phyloP scores from a whole-genome alignment of 2,329 filamentous ascomycete species.

The Pseudopithomyces chartarum region DNA sequence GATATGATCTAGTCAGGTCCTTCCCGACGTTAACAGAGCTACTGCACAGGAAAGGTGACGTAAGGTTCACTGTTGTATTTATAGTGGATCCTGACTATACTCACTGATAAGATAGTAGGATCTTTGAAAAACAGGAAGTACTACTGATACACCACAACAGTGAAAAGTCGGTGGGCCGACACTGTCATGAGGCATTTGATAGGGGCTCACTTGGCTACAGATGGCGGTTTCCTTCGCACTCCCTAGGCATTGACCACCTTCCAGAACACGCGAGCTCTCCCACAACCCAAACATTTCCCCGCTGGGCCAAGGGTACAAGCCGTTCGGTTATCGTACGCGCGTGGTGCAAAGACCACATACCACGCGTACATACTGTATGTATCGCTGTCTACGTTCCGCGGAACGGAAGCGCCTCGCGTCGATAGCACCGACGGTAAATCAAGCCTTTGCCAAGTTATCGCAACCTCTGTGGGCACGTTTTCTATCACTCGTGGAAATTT shows the following conservation, averaged over 20 bases:
- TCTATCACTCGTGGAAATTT: constrained; percentile 5
- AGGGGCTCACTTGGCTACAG: background rate
- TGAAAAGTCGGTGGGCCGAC: background rate
- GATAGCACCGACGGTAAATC: background rate
- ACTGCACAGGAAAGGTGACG: too few species aligned
- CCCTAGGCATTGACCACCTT: background rate
- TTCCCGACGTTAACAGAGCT: too few species aligned
- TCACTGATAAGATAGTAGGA: too few species aligned
- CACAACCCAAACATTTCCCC: too few species aligned
- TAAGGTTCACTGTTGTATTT: too few species aligned
- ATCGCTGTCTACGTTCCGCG: background rate
- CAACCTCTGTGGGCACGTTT: background rate
- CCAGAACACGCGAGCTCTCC: too few species aligned
- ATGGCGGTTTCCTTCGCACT: background rate
- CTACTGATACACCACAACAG: background rate
- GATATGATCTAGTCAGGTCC: too few species aligned
- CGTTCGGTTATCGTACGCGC: too few species aligned
- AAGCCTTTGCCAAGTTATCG: background rate
- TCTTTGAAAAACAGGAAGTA: background rate
- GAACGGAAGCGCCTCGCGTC: too few species aligned
- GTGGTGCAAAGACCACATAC: background rate
- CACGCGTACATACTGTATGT: background rate
- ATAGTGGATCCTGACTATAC: too few species aligned
- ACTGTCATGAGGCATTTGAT: background rate
- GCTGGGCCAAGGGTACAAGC: too few species aligned